phyloP scores from a whole-genome alignment of 768 basidiomycete species.

The Sarcomyxa edulis region DNA sequence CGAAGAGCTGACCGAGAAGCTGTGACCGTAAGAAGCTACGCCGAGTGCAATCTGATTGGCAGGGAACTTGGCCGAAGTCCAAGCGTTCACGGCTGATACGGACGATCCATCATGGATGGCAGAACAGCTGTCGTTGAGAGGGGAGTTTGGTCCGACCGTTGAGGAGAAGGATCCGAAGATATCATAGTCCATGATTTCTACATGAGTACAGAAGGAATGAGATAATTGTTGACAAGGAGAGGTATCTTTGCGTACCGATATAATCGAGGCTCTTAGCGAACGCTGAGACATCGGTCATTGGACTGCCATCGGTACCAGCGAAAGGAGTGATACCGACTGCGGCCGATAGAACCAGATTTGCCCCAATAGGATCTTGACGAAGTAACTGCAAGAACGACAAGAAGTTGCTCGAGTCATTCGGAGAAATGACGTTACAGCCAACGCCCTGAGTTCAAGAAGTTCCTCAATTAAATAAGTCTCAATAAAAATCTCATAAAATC shows the following conservation, averaged over 20 bases:
- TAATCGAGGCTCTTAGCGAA: conserved; percentile 66
- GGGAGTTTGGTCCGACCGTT: conserved; percentile 80
- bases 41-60: conserved; percentile 66
- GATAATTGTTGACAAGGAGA: neutral
- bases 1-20: conserved; percentile 48
- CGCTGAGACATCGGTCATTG: conserved; percentile 58
- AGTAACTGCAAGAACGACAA: conserved; percentile 74
- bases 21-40: conserved; percentile 80
- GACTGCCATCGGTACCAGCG: conserved; percentile 40
- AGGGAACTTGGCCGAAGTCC: conserved; percentile 78
- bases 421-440: conserved; percentile 62
- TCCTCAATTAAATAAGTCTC: too few species aligned
- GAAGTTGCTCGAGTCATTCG: conserved; percentile 70
- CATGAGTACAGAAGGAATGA: neutral
- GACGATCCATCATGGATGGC: conserved; percentile 71
- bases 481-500: too few species aligned
- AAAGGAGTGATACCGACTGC: conserved; percentile 38
- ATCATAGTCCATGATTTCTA: conserved; percentile 66
- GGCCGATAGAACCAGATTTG: conserved; percentile 54
- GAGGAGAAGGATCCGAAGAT: conserved; percentile 60
- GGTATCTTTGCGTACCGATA: conserved; percentile 14
- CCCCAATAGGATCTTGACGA: conserved; percentile 45
- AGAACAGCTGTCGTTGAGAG: conserved; percentile 77
- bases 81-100: conserved; percentile 60
- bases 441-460: conserved; percentile 59